These are phyloP conservation scores for Penicillium glabrum DNA, from an alignment of 2,329 filamentous ascomycete species.

Conservation along the genomic window DNA sequence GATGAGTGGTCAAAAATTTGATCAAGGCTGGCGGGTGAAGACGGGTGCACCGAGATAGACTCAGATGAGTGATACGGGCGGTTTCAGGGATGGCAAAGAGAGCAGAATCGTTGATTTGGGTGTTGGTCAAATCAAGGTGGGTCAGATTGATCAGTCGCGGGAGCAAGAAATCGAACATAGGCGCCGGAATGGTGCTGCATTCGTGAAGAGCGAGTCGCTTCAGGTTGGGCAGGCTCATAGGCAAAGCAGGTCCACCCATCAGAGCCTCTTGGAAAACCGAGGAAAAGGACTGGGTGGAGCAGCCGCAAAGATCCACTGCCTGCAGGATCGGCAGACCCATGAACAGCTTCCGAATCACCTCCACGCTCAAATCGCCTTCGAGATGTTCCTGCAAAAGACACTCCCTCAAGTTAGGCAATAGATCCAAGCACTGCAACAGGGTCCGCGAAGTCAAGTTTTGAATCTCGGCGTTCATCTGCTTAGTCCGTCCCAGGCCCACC, in stretches of 20 bases:
- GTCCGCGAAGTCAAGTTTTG: conserved; percentile 75
- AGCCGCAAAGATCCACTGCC: conserved; percentile 75
- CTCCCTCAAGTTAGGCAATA: conserved; percentile 73
- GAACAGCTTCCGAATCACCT: conserved; percentile 70
- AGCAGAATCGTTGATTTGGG: conserved; percentile 70
- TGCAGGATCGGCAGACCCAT: conserved; percentile 63
- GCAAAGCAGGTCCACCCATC: conserved; percentile 44
- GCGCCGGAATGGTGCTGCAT: conserved; percentile 68
- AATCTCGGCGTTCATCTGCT: conserved; percentile 71
- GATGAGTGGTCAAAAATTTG: conserved; percentile 69
- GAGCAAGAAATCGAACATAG: conserved; percentile 67
- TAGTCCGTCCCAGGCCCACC: conserved; percentile 71
- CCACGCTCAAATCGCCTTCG: conserved; percentile 69
- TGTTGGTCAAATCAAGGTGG: conserved; percentile 77
- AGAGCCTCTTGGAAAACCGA: conserved; percentile 61
- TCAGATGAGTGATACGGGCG: conserved; percentile 73
- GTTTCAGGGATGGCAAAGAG: conserved; percentile 69
- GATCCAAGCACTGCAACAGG: conserved; percentile 67
- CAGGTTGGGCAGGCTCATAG: conserved; percentile 59
- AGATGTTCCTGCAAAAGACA: conserved; percentile 80
- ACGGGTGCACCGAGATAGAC: conserved; percentile 72
- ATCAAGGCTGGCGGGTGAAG: conserved; percentile 67
- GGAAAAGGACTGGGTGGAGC: conserved; percentile 67
- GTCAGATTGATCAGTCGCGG: conserved; percentile 70
- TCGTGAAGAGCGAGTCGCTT: conserved; percentile 74